Base-by-base conservation (phyloP, 2,329 filamentous ascomycete genomes). In the Orbilia ellipsospora region DNA sequence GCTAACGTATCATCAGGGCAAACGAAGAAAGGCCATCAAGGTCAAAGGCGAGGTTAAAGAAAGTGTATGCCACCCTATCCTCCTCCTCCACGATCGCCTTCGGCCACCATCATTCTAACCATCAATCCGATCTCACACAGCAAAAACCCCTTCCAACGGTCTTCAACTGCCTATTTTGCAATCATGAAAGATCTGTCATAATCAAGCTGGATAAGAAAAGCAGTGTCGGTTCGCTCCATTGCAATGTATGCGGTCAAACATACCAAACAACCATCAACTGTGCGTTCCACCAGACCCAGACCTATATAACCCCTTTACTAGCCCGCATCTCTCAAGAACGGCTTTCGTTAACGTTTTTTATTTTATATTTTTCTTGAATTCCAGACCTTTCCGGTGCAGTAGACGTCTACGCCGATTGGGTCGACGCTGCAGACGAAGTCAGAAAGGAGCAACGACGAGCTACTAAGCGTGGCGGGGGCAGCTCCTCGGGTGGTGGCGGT, bases 121-220 rank as follows among this genome's bases (percentile, higher is more conserved):
- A 23, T 2, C 13, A 50, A 10, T 31, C 50, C 18, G 57, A 63
- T 40, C 48, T 31, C 16, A 26, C 42, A 50, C 59, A 91, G 89
- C 84, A 87, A 82, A 91, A 94, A 79, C 88, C 89, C 48, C 86
- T 95, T 16, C 87, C 90, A 2, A 94, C 92, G 1, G 88, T 89
- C n/a, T 99, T 99, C 83, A 92, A 94, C 69, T 99, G 95, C 82
- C 89, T 99, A 54, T 99, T 99, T 84, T 99, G 95, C 86, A 98
- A 97, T 82, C 94, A 98, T 84, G 95, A 98, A 82, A 95, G 93
- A 78, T 92, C 94, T 0, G 92, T 99, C 62, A 87, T 89, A 28
- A 92, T 97, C 79, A 95, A 96, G 83, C 87, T 99, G 60, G 93
- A 99, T 82, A 97, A 96, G 86, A 98, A 98, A 82, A 86, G 89